phyloP scores from a whole-genome alignment of 2,329 filamentous ascomycete species.

The Stenocarpella maydis region DNA sequence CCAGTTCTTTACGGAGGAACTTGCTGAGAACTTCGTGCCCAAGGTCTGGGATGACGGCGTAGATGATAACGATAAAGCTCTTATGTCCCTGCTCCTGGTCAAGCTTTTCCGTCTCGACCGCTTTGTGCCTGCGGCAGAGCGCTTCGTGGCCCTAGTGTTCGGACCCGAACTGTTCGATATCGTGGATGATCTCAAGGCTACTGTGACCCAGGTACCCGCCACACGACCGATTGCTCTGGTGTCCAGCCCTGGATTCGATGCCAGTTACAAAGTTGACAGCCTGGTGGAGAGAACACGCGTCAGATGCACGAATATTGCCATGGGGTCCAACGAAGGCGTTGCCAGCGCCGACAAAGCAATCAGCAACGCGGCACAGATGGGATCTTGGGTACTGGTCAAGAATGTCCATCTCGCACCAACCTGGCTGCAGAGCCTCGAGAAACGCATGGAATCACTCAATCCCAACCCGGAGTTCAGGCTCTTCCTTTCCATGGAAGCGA shows the following conservation, averaged over 20 bases:
- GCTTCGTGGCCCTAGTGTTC: constrained; percentile 88
- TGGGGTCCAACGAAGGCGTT: constrained; percentile 96
- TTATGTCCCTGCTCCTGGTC: constrained; percentile 86
- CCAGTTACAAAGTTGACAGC: constrained; percentile 98
- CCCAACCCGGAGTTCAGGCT: constrained; percentile 92
- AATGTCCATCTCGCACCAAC: constrained; percentile 96
- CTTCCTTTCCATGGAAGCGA: constrained; percentile 98
- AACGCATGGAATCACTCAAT: constrained; percentile 94
- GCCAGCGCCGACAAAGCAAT: constrained; percentile 96
- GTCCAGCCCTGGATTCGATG: constrained; percentile 96
- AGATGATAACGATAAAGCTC: constrained; percentile 75
- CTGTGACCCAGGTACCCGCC: constrained; percentile 83
- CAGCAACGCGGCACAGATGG: constrained; percentile 87
- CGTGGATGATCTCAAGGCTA: constrained; percentile 84
- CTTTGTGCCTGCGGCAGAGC: constrained; percentile 90
- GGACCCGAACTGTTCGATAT: constrained; percentile 83
- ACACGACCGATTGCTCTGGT: constrained; percentile 89
- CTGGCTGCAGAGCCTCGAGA: constrained; percentile 97
- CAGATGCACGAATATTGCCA: constrained; percentile 94
- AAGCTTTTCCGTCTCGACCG: constrained; percentile 96
- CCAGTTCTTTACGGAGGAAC: constrained; percentile 82
- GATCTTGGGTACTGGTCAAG: constrained; percentile 97
- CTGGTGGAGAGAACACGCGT: constrained; percentile 85
- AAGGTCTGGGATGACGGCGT: constrained; percentile 73
- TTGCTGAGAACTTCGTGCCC: constrained; percentile 86